Evolutionary conservation across 2,329 filamentous ascomycete genomes (phyloP).

Genomic region (Colletotrichum tropicicola): DNA sequence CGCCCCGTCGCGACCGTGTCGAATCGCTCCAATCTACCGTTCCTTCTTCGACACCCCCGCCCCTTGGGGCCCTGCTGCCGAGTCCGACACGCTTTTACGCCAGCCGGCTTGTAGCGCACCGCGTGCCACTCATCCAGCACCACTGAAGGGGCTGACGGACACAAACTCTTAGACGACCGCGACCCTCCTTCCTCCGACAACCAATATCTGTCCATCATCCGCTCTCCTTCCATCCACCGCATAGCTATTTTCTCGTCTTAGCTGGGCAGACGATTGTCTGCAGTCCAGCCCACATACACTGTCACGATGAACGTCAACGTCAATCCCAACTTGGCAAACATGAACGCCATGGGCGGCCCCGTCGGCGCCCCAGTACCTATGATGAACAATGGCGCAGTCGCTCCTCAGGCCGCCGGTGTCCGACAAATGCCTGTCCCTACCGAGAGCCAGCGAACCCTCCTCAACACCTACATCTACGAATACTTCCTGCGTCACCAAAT

Average conservation of each 20-base stretch:
- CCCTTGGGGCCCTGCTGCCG: conserved; percentile 2
- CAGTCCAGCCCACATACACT: conserved; percentile 36
- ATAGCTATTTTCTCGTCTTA: conserved; percentile 32
- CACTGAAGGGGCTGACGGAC: conserved; percentile 40
- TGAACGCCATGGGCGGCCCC: conserved; percentile 74
- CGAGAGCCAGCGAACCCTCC: conserved; percentile 61
- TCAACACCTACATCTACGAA: conserved; percentile 92
- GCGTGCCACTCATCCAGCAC: conserved; percentile 24
- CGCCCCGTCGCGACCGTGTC: too few relatives aligned
- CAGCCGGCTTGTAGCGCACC: conserved; percentile 29
- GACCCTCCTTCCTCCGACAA: conserved; percentile 19
- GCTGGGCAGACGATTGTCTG: conserved; percentile 50
- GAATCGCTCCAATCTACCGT: too few relatives aligned
- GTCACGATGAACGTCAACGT: conserved; percentile 67
- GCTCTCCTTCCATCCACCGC: conserved; percentile 19
- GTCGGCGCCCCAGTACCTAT: conserved; percentile 72
- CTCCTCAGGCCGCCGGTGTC: conserved; percentile 39
- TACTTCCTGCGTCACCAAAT: conserved; percentile 89
- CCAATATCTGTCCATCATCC: conserved; percentile 20
- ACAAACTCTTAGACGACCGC: conserved; percentile 35
- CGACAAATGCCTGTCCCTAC: conserved; percentile 32
- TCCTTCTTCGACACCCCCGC: not conserved
- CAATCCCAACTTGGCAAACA: conserved; percentile 70
- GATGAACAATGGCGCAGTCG: conserved; percentile 68
- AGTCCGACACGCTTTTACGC: conserved; percentile 5